Evolutionary conservation across 2,329 filamentous ascomycete genomes (phyloP).

Genomic region (Fusarium cyanostomum): DNA sequence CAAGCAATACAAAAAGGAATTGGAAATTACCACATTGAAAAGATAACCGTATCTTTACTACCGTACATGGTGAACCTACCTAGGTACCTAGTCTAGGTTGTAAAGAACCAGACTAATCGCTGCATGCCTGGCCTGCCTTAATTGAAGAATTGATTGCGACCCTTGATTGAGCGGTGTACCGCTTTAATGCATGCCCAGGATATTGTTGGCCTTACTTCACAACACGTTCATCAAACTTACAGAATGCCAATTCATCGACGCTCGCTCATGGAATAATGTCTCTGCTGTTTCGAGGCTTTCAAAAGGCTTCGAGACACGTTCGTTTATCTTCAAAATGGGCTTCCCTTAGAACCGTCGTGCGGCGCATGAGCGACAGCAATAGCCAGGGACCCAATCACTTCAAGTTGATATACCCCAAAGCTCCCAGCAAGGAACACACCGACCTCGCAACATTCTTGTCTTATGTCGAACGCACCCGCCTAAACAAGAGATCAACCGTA

Average conservation of each 20-base stretch:
- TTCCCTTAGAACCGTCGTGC: neutral
- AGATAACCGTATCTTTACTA: too few relatives aligned
- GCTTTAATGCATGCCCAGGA: slow-evolving; percentile 25
- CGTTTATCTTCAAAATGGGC: neutral
- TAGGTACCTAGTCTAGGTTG: too few relatives aligned
- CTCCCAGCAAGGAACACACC: slow-evolving; percentile 63
- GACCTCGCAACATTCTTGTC: slow-evolving; percentile 71
- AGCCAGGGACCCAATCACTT: neutral
- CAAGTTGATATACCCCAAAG: slow-evolving; percentile 54
- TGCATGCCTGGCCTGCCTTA: too few relatives aligned
- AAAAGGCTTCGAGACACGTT: slow-evolving; percentile 1
- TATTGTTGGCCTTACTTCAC: neutral
- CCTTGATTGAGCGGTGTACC: slow-evolving; percentile 14
- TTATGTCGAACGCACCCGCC: slow-evolving; percentile 66
- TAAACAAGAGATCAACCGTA: slow-evolving; percentile 65
- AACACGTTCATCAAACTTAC: neutral
- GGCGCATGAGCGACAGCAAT: slow-evolving; percentile 15
- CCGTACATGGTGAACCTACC: too few relatives aligned
- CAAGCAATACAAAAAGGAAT: slow-evolving; percentile 6
- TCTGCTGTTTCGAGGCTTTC: slow-evolving; percentile 11
- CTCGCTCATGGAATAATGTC: slow-evolving; percentile 26
- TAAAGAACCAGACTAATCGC: too few relatives aligned
- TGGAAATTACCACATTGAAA: neutral
- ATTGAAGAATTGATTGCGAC: neutral
- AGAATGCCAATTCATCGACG: neutral